These are phyloP conservation scores for Penicillium taxi DNA, from an alignment of 495 filamentous ascomycete species.

Conservation along the genomic window DNA sequence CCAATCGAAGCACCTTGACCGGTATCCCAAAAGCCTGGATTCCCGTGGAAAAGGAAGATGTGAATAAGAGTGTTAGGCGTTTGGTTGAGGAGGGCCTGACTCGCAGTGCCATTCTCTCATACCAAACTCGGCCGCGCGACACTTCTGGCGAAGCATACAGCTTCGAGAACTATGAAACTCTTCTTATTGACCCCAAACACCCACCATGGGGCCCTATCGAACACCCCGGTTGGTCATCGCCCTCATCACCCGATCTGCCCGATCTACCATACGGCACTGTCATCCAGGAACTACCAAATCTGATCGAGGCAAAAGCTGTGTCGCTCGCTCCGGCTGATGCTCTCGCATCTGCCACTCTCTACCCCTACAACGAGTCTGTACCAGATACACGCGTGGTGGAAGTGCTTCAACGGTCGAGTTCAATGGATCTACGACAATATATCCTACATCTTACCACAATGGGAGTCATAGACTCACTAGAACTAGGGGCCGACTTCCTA, in stretches of 20 bases:
- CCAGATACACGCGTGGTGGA: constrained; percentile 58
- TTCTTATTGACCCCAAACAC: constrained; percentile 28
- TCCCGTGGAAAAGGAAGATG: constrained; percentile 66
- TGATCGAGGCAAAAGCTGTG: constrained; percentile 89
- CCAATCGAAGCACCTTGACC: constrained; percentile 66
- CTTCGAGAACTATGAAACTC: constrained; percentile 23
- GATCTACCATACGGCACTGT: constrained; percentile 74
- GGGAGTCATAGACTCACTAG: constrained; percentile 52
- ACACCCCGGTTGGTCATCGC: constrained; percentile 86
- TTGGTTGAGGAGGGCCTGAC: constrained; percentile 64
- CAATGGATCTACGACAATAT: constrained; percentile 78
- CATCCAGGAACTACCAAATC: constrained; percentile 77
- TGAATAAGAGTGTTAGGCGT: constrained; percentile 61
- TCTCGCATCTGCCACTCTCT: constrained; percentile 8
- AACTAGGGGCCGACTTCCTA: constrained; percentile 56
- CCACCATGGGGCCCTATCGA: constrained; percentile 71
- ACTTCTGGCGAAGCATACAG: constrained; percentile 22
- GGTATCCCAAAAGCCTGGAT: constrained; percentile 80
- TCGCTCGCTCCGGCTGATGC: constrained; percentile 66
- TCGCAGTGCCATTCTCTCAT: constrained; percentile 74
- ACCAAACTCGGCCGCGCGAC: constrained; percentile 62
- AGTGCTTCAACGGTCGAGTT: constrained; percentile 58
- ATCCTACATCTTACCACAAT: constrained; percentile 60
- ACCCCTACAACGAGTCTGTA: constrained; percentile 30
- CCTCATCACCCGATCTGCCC: constrained; percentile 61